Conservation (phyloP, 179 eudicot genomes). For the Carnegiea gigantea region DNA sequence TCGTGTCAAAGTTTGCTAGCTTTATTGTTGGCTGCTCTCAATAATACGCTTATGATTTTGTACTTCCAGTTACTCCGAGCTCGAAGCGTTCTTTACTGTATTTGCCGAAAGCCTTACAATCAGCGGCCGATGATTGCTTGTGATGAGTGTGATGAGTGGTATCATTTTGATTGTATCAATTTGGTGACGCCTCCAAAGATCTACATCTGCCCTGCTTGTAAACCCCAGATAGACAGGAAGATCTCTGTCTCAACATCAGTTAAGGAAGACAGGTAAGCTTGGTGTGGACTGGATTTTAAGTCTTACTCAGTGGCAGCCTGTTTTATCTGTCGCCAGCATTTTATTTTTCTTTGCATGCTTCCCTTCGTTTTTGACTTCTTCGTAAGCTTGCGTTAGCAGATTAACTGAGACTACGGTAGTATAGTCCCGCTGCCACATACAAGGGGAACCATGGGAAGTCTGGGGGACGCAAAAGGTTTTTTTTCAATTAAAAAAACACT, state of each 20-base stretch:
- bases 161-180: conserved; percentile 91
- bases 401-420: no score
- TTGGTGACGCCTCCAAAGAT: conserved; percentile 64
- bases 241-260: conserved; percentile 29
- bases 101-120: conserved; percentile 91
- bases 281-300: not conserved
- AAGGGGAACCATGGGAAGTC: no score
- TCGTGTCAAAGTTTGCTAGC: not conserved
- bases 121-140: conserved; percentile 95
- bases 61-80: conserved; percentile 66
- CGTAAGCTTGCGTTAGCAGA: not conserved
- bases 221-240: conserved; percentile 43
- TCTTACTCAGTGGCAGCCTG: not conserved
- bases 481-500: no score
- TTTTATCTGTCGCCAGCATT: not conserved
- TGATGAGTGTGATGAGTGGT: conserved; percentile 98
- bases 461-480: no score
- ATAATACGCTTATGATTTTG: conserved; percentile 2
- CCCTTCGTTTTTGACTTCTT: not conserved
- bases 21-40: not conserved
- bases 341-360: not conserved
- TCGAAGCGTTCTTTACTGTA: conserved; percentile 91
- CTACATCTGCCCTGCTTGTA: conserved; percentile 92
- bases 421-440: no score
- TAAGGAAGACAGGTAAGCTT: conserved; percentile 50